Evolutionary conservation across 192 early-diverging fungal genomes (phyloP), one percentile per base, ranked within the genome.

Genomic region (Backusella parvicylindrica): DNA sequence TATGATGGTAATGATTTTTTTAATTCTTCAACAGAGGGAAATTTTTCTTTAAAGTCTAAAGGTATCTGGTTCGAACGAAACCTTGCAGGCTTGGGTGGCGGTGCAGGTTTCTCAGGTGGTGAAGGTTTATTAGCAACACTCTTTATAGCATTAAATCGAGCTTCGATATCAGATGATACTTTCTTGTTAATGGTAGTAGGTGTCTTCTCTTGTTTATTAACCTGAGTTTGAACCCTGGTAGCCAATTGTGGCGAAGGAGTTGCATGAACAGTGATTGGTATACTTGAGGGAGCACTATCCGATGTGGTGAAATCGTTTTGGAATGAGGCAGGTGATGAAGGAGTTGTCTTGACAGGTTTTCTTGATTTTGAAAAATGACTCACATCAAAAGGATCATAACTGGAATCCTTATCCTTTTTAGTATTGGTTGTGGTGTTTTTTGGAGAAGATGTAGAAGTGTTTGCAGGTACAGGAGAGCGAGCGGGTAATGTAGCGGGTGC

Each of bases 1-100:
- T 66, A 31, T 66, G 33, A 31, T 1, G 64, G 31, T 40, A 69
- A 69, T 13, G 23, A 26, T 11, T 40, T 71, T 23, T 71, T 33
- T 21, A 80, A 38, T 31, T 81, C 75, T 64, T 76, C 74, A 9
- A 76, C 30, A 28, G 70, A 63, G 26, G 79, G 79, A 30, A 81
- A 81, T 7, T 77, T 81, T 6, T 68, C 49, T 56, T 81, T 75
- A 70, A 77, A 81, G 5, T 79, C 78, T 18, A 26, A 50, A 28
- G 21, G 33, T n/a, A 70, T 11, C n/a, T 53, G 26, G 33, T 36
- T 64, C 31, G 79, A 63, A 35, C 79, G 75, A 72, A 81, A 81
- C 12, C 79, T 71, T 13, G 79, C 79, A 1, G 79, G 79, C 41
- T 81, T 81, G 2, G 79, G 79, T 18, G 79, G 79, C 0, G 79